These are phyloP conservation scores for Monosporozyma aquatica DNA, from an alignment of 805 yeast genomes.

Conservation along the genomic window DNA sequence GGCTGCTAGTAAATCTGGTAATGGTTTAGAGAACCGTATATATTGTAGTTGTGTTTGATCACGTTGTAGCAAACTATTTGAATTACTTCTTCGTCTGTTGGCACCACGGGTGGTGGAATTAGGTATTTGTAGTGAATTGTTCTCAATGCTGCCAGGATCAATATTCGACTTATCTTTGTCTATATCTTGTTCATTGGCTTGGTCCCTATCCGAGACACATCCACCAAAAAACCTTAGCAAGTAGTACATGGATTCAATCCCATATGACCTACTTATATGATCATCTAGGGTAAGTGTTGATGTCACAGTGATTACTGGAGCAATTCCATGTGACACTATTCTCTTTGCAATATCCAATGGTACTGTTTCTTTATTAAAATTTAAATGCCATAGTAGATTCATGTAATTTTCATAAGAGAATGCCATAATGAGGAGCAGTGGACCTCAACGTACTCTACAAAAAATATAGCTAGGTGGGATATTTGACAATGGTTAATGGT, in stretches of 20 bases:
- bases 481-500: no score
- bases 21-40: conserved; percentile 41
- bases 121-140: not conserved
- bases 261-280: conserved; percentile 20
- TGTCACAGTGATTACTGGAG: conserved; percentile 29
- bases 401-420: conserved; percentile 15
- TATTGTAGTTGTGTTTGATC: conserved; percentile 32
- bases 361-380: conserved; percentile 19
- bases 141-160: not conserved
- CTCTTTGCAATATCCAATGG: conserved; percentile 28
- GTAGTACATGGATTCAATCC: conserved; percentile 26
- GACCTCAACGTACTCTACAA: no score
- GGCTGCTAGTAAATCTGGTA: conserved; percentile 25
- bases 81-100: conserved; percentile 18
- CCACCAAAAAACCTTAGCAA: conserved; percentile 28
- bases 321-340: conserved; percentile 26
- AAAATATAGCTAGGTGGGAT: no score
- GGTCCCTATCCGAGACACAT: conserved; percentile 29
- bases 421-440: conserved; percentile 6
- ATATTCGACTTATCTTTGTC: not conserved
- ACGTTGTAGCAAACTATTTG: conserved; percentile 28
- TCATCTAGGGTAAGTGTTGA: conserved; percentile 24
- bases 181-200: conserved; percentile 16
- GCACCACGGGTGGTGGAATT: not conserved
- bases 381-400: conserved; percentile 28